These are phyloP conservation scores for Cutaneotrichosporon sp. DNA, from an alignment of 1,284 basidiomycete genomes.

Conservation along the genomic window DNA sequence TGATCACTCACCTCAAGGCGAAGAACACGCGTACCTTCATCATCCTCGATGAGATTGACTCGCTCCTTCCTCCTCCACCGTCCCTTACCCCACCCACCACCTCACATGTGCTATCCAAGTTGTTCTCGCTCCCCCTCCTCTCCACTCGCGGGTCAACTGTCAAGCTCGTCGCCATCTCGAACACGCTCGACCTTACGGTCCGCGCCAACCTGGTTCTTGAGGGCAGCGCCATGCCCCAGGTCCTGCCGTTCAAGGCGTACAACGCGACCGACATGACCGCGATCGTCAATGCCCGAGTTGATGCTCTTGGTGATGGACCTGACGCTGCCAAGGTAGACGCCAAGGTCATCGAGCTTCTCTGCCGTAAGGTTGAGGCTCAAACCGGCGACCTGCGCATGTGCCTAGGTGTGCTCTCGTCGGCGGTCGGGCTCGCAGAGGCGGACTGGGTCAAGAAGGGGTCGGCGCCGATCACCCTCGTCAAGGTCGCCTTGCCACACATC, in stretches of 20 bases:
- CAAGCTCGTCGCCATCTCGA: conserved; percentile 53
- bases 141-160: conserved; percentile 31
- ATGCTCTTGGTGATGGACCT: conserved; percentile 14
- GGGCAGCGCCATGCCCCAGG: conserved; percentile 38
- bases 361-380: conserved; percentile 52
- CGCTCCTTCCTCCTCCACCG: conserved; percentile 47
- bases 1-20: conserved; percentile 27
- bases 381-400: conserved; percentile 55
- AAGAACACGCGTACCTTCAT: conserved; percentile 36
- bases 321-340: conserved; percentile 42
- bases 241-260: conserved; percentile 52
- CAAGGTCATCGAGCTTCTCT: conserved; percentile 49
- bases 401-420: conserved; percentile 48
- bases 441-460: conserved; percentile 49
- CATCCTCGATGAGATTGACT: conserved; percentile 54
- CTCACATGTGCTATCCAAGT: conserved; percentile 47
- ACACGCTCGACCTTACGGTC: conserved; percentile 53
- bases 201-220: conserved; percentile 48
- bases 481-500: conserved; percentile 44
- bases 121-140: conserved; percentile 47
- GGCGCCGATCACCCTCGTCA: conserved; percentile 31
- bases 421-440: conserved; percentile 47
- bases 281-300: conserved; percentile 47
- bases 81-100: conserved; percentile 37
- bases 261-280: conserved; percentile 46